Evolutionary conservation across 2,329 filamentous ascomycete species (phyloP).

Genomic region (Diaporthe sp.): DNA sequence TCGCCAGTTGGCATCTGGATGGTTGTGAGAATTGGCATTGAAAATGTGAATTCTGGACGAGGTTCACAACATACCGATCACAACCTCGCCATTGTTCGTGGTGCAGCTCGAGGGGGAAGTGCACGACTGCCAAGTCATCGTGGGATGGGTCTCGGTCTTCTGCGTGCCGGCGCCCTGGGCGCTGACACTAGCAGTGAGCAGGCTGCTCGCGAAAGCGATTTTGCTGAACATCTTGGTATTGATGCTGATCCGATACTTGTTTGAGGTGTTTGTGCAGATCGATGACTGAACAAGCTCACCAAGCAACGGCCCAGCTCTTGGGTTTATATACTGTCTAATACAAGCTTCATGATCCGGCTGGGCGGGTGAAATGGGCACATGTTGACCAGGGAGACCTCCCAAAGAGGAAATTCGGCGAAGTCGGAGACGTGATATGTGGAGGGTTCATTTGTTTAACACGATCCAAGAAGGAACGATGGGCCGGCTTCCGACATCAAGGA

Average conservation of each 20-base stretch:
- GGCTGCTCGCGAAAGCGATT: slow-evolving; percentile 31
- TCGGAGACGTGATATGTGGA: slow-evolving; percentile 27
- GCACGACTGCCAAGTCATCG: slow-evolving; percentile 65
- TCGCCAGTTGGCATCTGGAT: slow-evolving; percentile 66
- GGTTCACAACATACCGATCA: slow-evolving; percentile 9
- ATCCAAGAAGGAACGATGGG: slow-evolving; percentile 31
- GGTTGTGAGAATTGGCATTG: slow-evolving; percentile 42
- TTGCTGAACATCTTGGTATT: slow-evolving; percentile 35
- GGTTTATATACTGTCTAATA: slow-evolving; percentile 4
- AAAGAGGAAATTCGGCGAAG: slow-evolving; percentile 32
- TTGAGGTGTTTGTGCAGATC: background rate
- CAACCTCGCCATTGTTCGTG: slow-evolving; percentile 60
- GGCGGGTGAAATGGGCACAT: slow-evolving; percentile 6
- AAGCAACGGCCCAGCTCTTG: slow-evolving; percentile 16
- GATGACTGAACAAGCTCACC: slow-evolving; percentile 14
- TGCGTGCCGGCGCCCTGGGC: slow-evolving; percentile 64
- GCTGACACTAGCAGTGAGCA: slow-evolving; percentile 49
- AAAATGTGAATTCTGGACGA: slow-evolving; percentile 51
- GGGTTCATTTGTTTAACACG: slow-evolving; percentile 25
- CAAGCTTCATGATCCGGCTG: slow-evolving; percentile 16
- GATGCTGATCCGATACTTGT: slow-evolving; percentile 1
- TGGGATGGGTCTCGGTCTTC: slow-evolving; percentile 64
- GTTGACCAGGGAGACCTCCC: background rate
- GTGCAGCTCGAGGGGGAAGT: slow-evolving; percentile 64
- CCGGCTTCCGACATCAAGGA: slow-evolving; percentile 27